These are phyloP conservation scores for Oryza australiensis DNA, from an alignment of 176 grass and related monocot species.

Conservation along the genomic window DNA sequence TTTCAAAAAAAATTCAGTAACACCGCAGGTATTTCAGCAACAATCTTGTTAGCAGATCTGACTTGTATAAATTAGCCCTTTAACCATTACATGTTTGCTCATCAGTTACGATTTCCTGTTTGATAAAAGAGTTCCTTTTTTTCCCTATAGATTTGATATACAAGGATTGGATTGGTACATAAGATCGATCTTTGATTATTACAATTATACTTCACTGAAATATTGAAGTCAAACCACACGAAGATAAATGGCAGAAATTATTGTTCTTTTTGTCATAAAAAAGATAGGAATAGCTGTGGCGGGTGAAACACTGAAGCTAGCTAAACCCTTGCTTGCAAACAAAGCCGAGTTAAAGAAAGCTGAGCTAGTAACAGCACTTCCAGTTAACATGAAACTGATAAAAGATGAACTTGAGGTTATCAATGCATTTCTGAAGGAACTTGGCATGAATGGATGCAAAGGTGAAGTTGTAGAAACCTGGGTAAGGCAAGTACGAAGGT, in stretches of 20 bases:
- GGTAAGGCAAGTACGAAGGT: slow-evolving; percentile 29
- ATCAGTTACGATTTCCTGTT: background rate
- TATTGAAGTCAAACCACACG: background rate
- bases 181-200: background rate
- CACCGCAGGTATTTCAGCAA: background rate
- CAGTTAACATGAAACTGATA: slow-evolving; percentile 30
- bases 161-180: background rate
- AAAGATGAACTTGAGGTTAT: slow-evolving; percentile 38
- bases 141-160: background rate
- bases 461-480: slow-evolving; percentile 36
- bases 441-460: background rate
- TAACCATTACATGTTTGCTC: background rate
- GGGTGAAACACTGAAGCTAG: slow-evolving; percentile 10
- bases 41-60: background rate
- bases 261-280: slow-evolving; percentile 24
- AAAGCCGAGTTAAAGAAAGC: slow-evolving; percentile 8
- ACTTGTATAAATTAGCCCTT: background rate
- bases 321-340: slow-evolving; percentile 16
- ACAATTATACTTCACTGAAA: background rate
- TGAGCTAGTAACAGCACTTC: background rate
- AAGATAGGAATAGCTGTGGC: slow-evolving; percentile 40
- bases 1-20: slow-evolving; percentile 8
- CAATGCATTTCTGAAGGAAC: slow-evolving; percentile 27
- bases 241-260: slow-evolving; percentile 35
- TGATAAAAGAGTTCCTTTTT: background rate